Evolutionary conservation across 495 filamentous ascomycete genomes (phyloP).

Genomic region (Xylona heveae): DNA sequence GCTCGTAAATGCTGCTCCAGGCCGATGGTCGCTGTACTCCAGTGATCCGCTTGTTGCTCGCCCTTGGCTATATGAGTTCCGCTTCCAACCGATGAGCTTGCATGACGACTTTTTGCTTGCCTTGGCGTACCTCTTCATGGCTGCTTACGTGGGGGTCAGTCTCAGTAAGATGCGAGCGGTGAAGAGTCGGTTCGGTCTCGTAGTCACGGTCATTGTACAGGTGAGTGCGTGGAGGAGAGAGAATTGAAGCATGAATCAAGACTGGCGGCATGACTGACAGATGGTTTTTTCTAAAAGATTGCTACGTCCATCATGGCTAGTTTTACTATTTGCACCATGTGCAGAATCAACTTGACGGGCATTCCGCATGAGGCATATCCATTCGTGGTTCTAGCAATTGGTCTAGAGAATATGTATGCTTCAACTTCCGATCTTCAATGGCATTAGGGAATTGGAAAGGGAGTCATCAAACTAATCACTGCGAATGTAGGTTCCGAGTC

Average conservation of each 20-base stretch:
- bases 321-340: constrained; percentile 38
- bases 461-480: too few species aligned
- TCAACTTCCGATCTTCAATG: too few species aligned
- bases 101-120: constrained; percentile 34
- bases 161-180: constrained; percentile 40
- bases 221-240: constrained; percentile 10
- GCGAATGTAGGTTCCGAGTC: constrained; percentile 33
- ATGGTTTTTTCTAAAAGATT: constrained; percentile 27
- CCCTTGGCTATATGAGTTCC: constrained; percentile 47
- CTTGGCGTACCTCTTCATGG: constrained; percentile 33
- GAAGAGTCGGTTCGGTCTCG: constrained; percentile 44
- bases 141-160: constrained; percentile 32
- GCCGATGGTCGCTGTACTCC: constrained; percentile 40
- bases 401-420: constrained; percentile 42
- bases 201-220: constrained; percentile 38
- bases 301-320: constrained; percentile 42
- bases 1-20: constrained; percentile 20
- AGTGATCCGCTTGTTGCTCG: constrained; percentile 23
- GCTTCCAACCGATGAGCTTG: constrained; percentile 41
- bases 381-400: constrained; percentile 45
- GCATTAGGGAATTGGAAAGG: too few species aligned
- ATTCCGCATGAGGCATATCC: constrained; percentile 41
- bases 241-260: background rate
- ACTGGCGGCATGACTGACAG: constrained; percentile 3
- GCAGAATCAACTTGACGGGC: constrained; percentile 37